phyloP scores from a whole-genome alignment of 371 early-diverging fungal species.

The Dichotomocladium elegans region DNA sequence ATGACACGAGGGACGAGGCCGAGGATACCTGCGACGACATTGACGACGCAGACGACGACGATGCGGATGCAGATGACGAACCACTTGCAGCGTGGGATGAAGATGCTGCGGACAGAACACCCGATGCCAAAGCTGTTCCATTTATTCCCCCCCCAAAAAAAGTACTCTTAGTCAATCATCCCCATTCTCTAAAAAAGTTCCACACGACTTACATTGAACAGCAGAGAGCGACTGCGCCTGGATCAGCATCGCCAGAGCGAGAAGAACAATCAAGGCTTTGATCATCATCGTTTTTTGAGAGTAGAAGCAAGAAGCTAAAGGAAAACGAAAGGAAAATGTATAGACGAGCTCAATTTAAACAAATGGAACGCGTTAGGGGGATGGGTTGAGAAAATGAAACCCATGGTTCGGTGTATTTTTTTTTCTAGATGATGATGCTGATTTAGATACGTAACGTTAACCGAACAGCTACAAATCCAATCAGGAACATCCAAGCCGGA shows the following conservation, averaged over 20 bases:
- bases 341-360: too few relatives aligned
- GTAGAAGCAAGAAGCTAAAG: too few relatives aligned
- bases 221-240: not conserved
- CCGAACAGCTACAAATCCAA: not conserved
- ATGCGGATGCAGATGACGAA: too few relatives aligned
- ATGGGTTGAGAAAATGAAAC: not conserved
- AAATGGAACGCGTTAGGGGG: not conserved
- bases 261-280: not conserved
- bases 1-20: too few relatives aligned
- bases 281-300: not conserved
- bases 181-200: too few relatives aligned
- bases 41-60: too few relatives aligned
- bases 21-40: too few relatives aligned
- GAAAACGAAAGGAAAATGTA: not conserved
- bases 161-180: too few relatives aligned
- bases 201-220: not conserved
- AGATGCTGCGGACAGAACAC: not conserved
- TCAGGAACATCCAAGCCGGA: not conserved
- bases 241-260: not conserved
- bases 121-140: too few relatives aligned
- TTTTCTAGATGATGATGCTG: too few relatives aligned
- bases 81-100: not conserved
- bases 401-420: too few relatives aligned
- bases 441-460: not conserved
- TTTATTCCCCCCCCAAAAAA: too few relatives aligned